A percentile compares a stretch with the other conserved stretches of the same genome.
Evolutionary conservation across 352 stramenopile species (phyloP).

Genomic region (Pythium utonaiense): DNA sequence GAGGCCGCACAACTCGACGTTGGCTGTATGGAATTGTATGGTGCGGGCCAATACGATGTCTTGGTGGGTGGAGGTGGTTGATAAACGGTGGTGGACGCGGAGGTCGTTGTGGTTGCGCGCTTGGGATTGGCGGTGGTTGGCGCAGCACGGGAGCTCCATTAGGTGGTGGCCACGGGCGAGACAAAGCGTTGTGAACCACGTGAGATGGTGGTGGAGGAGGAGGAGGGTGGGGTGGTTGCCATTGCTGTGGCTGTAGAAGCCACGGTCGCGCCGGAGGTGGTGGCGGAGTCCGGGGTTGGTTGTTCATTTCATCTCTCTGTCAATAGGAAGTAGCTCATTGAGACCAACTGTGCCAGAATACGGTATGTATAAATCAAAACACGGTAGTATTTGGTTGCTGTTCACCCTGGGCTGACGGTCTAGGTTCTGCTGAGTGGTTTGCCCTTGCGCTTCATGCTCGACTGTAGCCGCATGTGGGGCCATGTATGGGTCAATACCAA

Average conservation of each 20-base stretch:
- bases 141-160: neutral
- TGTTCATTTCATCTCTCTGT: neutral
- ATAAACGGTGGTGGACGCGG: neutral
- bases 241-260: neutral
- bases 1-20: neutral
- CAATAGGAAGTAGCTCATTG: neutral
- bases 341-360: neutral
- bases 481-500: too few species aligned
- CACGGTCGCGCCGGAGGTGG: neutral
- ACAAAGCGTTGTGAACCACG: neutral
- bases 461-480: too few species aligned
- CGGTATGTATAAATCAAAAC: neutral
- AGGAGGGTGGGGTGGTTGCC: neutral
- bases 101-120: neutral
- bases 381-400: neutral
- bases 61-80: neutral
- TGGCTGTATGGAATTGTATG: neutral
- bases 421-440: too few species aligned
- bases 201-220: neutral
- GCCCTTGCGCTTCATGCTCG: too few species aligned
- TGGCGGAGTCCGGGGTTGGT: neutral
- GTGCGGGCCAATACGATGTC: neutral
- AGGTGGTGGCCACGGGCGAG: neutral
- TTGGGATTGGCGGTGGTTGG: neutral
- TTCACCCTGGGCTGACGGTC: too few species aligned